Conservation (phyloP, 2,329 filamentous ascomycete species). For the Coleophoma eucalyptorum region DNA sequence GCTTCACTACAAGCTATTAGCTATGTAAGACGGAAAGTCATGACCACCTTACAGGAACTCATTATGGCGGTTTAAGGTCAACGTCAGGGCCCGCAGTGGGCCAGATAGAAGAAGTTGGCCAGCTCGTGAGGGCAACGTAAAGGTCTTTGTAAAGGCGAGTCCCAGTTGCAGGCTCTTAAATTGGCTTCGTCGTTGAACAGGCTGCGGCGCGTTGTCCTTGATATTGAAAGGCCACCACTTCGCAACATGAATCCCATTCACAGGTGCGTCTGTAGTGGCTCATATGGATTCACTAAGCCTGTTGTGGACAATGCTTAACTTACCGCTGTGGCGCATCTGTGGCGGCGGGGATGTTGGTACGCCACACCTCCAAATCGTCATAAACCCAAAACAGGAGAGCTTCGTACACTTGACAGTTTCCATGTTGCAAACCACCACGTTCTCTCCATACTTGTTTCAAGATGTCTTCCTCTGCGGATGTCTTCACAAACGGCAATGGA, state of each 20-base stretch:
- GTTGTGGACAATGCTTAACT: neutral
- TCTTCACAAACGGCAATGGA: constrained; percentile 18
- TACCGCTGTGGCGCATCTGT: neutral
- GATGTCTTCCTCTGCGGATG: constrained; percentile 25
- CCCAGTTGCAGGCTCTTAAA: too few species aligned
- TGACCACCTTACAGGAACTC: constrained; percentile 27
- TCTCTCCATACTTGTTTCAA: neutral
- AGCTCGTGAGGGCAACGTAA: constrained; percentile 3
- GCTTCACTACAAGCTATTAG: constrained; percentile 68
- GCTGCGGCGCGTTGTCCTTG: neutral
- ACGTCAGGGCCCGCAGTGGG: constrained; percentile 25
- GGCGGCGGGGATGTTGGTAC: neutral
- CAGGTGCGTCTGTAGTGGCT: neutral
- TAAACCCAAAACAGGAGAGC: neutral
- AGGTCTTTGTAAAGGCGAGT: neutral
- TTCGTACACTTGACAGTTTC: neutral
- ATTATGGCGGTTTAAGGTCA: constrained; percentile 18
- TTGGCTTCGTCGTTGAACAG: too few species aligned
- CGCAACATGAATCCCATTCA: neutral
- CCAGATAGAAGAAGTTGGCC: constrained; percentile 17
- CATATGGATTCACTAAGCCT: neutral
- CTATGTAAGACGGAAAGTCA: constrained; percentile 7
- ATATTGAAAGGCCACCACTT: neutral
- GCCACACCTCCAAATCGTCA: neutral
- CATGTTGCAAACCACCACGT: neutral